Conservation (phyloP, 805 yeast genomes). For the Metschnikowia kunwiensis region DNA sequence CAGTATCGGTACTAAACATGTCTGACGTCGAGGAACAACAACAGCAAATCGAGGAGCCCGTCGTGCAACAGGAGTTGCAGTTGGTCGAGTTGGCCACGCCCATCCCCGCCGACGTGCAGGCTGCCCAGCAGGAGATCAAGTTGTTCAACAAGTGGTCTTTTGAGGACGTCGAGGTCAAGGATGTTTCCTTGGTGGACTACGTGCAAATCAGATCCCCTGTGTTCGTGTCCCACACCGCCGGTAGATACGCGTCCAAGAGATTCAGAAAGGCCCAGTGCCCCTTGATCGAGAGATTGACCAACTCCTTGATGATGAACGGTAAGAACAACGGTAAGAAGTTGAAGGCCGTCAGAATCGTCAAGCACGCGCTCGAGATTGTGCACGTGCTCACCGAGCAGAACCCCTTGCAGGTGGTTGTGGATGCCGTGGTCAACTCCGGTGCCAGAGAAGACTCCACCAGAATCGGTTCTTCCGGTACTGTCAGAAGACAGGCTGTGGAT, state of each 20-base stretch:
- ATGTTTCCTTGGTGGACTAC: slow-evolving; percentile 97
- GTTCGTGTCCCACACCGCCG: slow-evolving; percentile 98
- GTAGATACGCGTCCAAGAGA: slow-evolving; percentile 99
- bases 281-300: slow-evolving; percentile 97
- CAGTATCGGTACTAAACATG: slow-evolving; percentile 46
- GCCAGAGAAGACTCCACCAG: slow-evolving; percentile 99
- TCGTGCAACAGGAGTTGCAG: slow-evolving; percentile 82
- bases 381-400: slow-evolving; percentile 96
- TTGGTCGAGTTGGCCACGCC: slow-evolving; percentile 87
- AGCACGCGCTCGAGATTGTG: slow-evolving; percentile 98
- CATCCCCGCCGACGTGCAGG: slow-evolving; percentile 95
- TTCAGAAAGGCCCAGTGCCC: slow-evolving; percentile 99
- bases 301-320: slow-evolving; percentile 99
- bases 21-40: slow-evolving; percentile 77
- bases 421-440: slow-evolving; percentile 99
- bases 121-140: slow-evolving; percentile 93
- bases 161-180: slow-evolving; percentile 96
- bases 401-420: slow-evolving; percentile 99
- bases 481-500: slow-evolving; percentile 99
- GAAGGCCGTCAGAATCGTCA: slow-evolving; percentile 99
- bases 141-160: slow-evolving; percentile 99
- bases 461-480: slow-evolving; percentile 99
- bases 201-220: slow-evolving; percentile 97
- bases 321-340: slow-evolving; percentile 99
- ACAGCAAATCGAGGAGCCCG: slow-evolving; percentile 51